Evolutionary conservation across 257 asterid species (phyloP), one percentile per base, ranked within the genome.

Genomic region (Haberlea rhodopensis): DNA sequence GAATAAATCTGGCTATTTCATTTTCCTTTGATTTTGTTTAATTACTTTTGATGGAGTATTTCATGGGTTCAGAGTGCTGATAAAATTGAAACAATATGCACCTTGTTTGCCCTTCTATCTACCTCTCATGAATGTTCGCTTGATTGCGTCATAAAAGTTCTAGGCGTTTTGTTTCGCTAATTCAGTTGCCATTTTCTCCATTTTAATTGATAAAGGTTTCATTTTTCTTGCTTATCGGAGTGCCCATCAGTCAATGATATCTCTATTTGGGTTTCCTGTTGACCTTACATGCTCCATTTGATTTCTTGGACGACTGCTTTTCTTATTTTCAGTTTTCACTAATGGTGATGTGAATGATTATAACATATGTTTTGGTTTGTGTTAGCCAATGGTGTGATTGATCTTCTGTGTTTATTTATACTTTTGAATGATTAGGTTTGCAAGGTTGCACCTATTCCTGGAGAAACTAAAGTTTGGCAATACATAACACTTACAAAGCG

Each of bases 401-500:
- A 63, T 34, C 43, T 25, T 11, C 4, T 40, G 4, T 53, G 19
- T 53, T 65, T 22, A 7, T 65, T 53, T 31, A 32, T 73, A 19
- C 48, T 37, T 27, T 60, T 67, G 68, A 48, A 40, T 71, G 61
- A 32, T 62, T 67, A 90, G 95, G 96, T 87, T 22, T 92, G 99
- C 83, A 90, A 90, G 82, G 97, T 87, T 66, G 99, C 99, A 43
- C 97, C 99, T 34, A 90, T 94, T 40, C 99, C 97, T 1, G 96
- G 97, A 70, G 99, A 94, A 76, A 94, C 99, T 25, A 94, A 90
- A 86, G 97, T 90, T 65, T 94, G 99, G 99, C 99, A 90, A 68
- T 94, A 94, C 71, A 94, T 94, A 24, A 90, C 95, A 45, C 91
- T 94, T 26, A 87, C 99, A 49, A 90, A 94, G 78, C 81, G 68